Conservation (phyloP, 2,329 filamentous ascomycete species). For the Fusarium buharicum region DNA sequence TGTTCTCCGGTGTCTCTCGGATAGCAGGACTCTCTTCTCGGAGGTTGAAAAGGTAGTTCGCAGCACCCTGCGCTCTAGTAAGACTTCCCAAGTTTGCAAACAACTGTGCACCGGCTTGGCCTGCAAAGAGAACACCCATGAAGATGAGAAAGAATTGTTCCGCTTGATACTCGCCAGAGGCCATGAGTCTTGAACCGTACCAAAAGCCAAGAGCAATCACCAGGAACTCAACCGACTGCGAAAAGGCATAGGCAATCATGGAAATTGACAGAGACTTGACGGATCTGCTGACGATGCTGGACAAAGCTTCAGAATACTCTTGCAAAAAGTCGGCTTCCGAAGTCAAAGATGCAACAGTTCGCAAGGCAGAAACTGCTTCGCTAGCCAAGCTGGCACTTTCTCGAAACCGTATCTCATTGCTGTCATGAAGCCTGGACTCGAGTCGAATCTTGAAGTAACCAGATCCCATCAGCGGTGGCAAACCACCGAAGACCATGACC, state of each 20-base stretch:
- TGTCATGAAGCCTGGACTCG: slow-evolving; percentile 53
- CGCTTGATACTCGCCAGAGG: slow-evolving; percentile 51
- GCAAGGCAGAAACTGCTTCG: slow-evolving; percentile 58
- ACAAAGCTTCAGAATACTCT: slow-evolving; percentile 50
- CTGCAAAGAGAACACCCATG: slow-evolving; percentile 53
- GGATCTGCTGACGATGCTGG: slow-evolving; percentile 37
- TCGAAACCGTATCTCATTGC: slow-evolving; percentile 51
- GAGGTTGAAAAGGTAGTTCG: slow-evolving; percentile 58
- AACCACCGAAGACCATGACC: slow-evolving; percentile 54
- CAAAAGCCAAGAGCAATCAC: slow-evolving; percentile 52
- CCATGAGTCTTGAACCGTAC: slow-evolving; percentile 42
- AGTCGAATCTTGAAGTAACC: slow-evolving; percentile 58
- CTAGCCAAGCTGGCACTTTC: slow-evolving; percentile 57
- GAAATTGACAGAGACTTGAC: slow-evolving; percentile 13
- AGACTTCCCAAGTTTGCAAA: slow-evolving; percentile 56
- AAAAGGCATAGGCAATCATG: slow-evolving; percentile 30
- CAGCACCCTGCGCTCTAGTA: slow-evolving; percentile 56
- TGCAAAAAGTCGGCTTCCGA: slow-evolving; percentile 50
- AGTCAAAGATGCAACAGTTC: slow-evolving; percentile 56
- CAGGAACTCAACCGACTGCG: slow-evolving; percentile 47
- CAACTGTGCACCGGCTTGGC: slow-evolving; percentile 47
- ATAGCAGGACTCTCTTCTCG: slow-evolving; percentile 49
- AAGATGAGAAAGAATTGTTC: slow-evolving; percentile 57
- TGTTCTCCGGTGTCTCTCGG: slow-evolving; percentile 51
- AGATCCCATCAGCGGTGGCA: slow-evolving; percentile 54